Evolutionary conservation across 73 alveolate species (phyloP), one percentile per base, ranked within the genome.

Genomic region (Symbiodinium pilosum): DNA sequence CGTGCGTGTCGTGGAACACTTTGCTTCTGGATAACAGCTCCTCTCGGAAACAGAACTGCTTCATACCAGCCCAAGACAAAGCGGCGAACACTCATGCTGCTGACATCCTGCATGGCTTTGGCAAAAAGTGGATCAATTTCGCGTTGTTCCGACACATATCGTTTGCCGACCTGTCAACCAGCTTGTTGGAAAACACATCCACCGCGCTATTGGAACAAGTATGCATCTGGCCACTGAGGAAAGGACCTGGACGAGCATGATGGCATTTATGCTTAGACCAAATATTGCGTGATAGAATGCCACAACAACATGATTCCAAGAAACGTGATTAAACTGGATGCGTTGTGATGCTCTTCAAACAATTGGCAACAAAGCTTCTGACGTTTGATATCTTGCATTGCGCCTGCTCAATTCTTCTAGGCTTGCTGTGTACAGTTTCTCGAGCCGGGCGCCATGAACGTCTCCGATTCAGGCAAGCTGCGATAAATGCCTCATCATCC

Each of bases 1-100:
- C 95, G 43, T 88, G 95, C 36, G 95, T 88, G 73, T 88, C 95
- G 43, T 77, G 95, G 77, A 88, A 88, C 73, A 88, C 95, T 68
- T 88, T 88, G 87, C 95, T 88, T 88, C 95, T 88, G 73, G 87
- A 64, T 39, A 88, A 32, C 43, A 88, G 71, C 95, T 88, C 95
- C 95, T 88, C 68, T 30, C 38, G 40, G 3, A 12, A 9, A 9
- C 44, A 84, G 40, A 41, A 0, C 34, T 1, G 86, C 71, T 54
- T 30, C 26, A 0, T 12, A 21, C 4, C n/a, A 54, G 26, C 71
- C 12, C 68, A 51, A 16, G 68, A 51, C 68, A 24, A 51, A 51
- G 12, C 4, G 12, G 68, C 12, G 21, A 0, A 64, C 77, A 21
- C 18, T 7, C 36, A 6, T 26, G 77, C 32, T 64, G 40, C 77